These are phyloP conservation scores for Oryza nivara DNA, from an alignment of 176 grass and related monocot species.

Conservation along the genomic window DNA sequence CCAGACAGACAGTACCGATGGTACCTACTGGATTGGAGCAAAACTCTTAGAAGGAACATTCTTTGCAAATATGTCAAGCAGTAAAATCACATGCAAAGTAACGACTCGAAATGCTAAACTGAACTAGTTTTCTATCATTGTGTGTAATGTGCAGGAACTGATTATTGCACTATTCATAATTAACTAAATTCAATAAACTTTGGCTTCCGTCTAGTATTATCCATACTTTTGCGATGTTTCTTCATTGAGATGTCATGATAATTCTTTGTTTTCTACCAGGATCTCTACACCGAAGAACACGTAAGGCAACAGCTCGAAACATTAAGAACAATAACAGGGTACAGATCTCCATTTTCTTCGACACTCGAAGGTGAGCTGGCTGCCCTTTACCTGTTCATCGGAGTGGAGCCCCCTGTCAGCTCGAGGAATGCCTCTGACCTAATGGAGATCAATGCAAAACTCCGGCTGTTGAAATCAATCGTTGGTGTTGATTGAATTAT, in stretches of 20 bases:
- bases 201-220: background rate
- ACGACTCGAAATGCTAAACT: no score
- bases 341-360: background rate
- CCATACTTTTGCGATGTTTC: background rate
- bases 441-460: slow-evolving; percentile 27
- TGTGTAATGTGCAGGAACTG: no score
- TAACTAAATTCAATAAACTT: background rate
- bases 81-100: no score
- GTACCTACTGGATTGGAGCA: no score
- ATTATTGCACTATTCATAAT: no score
- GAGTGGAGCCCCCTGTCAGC: slow-evolving; percentile 32
- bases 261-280: slow-evolving; percentile 23
- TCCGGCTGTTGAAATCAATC: slow-evolving; percentile 50
- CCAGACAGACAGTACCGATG: no score
- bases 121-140: no score
- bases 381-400: slow-evolving; percentile 36
- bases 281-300: slow-evolving; percentile 39
- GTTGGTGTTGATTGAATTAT: slow-evolving; percentile 43
- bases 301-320: slow-evolving; percentile 43
- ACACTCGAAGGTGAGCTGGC: slow-evolving; percentile 39
- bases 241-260: background rate
- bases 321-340: slow-evolving; percentile 48
- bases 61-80: no score
- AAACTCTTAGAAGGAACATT: no score
- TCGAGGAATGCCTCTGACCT: slow-evolving; percentile 1